Evolutionary conservation across 768 basidiomycete species (phyloP).

Genomic region (Mycena filopes): DNA sequence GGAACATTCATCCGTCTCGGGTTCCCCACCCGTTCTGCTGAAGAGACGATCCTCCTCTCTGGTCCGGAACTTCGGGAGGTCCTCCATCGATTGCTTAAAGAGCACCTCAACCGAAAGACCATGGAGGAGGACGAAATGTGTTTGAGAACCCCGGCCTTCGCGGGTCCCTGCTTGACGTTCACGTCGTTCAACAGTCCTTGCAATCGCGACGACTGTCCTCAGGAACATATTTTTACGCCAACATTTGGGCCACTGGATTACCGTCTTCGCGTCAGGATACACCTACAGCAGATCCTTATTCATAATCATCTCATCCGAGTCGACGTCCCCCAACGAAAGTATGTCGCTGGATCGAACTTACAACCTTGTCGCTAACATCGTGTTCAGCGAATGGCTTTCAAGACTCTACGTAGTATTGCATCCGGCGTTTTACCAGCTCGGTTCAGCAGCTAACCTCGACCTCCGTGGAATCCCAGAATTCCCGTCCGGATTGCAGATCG

Average conservation of each 20-base stretch:
- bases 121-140: constrained; percentile 47
- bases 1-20: constrained; percentile 18
- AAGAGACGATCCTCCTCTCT: constrained; percentile 22
- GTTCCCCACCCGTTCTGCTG: background rate
- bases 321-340: constrained; percentile 37
- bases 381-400: constrained; percentile 54
- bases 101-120: constrained; percentile 42
- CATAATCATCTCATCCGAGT: constrained; percentile 45
- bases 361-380: background rate
- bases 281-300: constrained; percentile 62
- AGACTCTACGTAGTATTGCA: constrained; percentile 60
- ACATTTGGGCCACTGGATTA: constrained; percentile 2
- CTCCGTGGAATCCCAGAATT: constrained; percentile 51
- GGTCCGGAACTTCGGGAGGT: constrained; percentile 35
- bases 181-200: constrained; percentile 14
- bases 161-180: constrained; percentile 14
- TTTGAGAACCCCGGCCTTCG: constrained; percentile 42
- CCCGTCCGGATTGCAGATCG: constrained; percentile 44
- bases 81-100: constrained; percentile 39
- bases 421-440: constrained; percentile 58
- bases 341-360: background rate
- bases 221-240: constrained; percentile 11
- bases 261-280: constrained; percentile 47
- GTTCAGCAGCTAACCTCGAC: constrained; percentile 51
- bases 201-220: constrained; percentile 20